These are phyloP conservation scores for Dryadomyces quercivorus DNA, from an alignment of 2,329 filamentous ascomycete genomes.

Conservation along the genomic window DNA sequence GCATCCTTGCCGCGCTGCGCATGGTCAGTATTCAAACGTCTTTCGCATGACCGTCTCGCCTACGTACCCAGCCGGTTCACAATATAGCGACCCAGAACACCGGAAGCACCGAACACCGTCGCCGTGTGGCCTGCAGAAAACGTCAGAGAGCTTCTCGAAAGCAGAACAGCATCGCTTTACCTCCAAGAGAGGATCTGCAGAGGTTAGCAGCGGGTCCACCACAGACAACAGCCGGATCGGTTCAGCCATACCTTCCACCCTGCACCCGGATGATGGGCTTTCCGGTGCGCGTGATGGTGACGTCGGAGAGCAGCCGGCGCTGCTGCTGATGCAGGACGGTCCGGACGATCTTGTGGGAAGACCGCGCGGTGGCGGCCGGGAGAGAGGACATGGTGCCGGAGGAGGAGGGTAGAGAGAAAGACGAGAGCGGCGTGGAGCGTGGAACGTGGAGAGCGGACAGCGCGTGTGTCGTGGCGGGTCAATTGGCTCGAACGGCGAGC, in stretches of 20 bases:
- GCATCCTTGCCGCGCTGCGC: conserved; percentile 76
- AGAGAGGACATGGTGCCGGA: conserved; percentile 9
- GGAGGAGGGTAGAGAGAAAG: not conserved
- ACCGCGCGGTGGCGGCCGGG: conserved; percentile 40
- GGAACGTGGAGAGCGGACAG: not conserved
- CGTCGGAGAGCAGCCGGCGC: conserved; percentile 57
- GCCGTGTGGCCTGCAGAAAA: conserved; percentile 68
- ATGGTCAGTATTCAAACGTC: not conserved
- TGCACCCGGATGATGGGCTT: conserved; percentile 84
- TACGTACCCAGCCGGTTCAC: conserved; percentile 74
- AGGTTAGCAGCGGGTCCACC: not conserved
- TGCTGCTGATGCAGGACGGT: conserved; percentile 37
- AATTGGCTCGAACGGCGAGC: conserved; percentile 12
- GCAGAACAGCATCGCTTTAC: conserved; percentile 32
- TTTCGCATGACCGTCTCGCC: not conserved
- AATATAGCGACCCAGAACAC: conserved; percentile 91
- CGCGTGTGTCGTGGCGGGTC: conserved; percentile 5
- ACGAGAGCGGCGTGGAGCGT: not conserved
- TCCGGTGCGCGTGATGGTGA: conserved; percentile 88
- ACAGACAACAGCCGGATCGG: not conserved
- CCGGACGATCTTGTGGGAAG: conserved; percentile 33
- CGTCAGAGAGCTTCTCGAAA: not conserved
- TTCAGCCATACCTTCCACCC: conserved; percentile 66
- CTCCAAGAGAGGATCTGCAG: conserved; percentile 69
- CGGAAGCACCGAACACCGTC: conserved; percentile 95